Evolutionary conservation across 2,329 filamentous ascomycete genomes (phyloP).

Genomic region (Botrytis tulipae): DNA sequence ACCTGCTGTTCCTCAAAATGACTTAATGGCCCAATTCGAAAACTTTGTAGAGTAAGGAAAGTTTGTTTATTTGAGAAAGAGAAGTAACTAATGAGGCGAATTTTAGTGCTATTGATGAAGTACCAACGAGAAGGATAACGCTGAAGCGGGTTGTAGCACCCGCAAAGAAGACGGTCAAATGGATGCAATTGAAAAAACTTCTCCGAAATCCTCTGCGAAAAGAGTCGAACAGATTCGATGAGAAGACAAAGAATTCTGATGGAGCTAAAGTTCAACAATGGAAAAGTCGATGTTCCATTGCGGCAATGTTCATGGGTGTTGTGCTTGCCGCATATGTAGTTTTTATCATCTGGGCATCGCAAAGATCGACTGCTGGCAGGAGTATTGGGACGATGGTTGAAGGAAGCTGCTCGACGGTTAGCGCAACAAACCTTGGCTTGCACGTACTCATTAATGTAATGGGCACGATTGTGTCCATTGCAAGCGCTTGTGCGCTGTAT

Average conservation of each 20-base stretch:
- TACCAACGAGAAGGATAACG: constrained; percentile 5
- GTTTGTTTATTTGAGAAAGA: not conserved
- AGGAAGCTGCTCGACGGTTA: constrained; percentile 23
- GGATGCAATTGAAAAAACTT: not conserved
- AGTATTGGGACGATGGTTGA: constrained; percentile 21
- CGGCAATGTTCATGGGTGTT: constrained; percentile 13
- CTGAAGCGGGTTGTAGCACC: not conserved
- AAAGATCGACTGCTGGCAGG: constrained; percentile 18
- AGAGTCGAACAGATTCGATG: not conserved
- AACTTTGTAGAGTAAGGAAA: constrained; percentile 17
- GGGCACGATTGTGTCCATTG: constrained; percentile 46
- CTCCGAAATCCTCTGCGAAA: not conserved
- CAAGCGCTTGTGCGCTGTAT: constrained; percentile 50
- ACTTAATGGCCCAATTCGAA: constrained; percentile 16
- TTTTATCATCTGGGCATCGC: constrained; percentile 28
- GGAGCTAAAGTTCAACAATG: not conserved
- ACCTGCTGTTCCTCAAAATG: not conserved
- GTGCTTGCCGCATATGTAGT: constrained; percentile 26
- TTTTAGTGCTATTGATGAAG: constrained; percentile 10
- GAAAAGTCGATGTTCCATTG: constrained; percentile 8
- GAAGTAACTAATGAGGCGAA: not conserved
- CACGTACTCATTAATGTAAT: constrained; percentile 51
- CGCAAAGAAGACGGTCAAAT: not conserved
- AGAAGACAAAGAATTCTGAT: not conserved
- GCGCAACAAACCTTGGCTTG: constrained; percentile 30